These are phyloP conservation scores for Talaromyces piceae DNA, from an alignment of 2,329 filamentous ascomycete genomes.

Conservation along the genomic window DNA sequence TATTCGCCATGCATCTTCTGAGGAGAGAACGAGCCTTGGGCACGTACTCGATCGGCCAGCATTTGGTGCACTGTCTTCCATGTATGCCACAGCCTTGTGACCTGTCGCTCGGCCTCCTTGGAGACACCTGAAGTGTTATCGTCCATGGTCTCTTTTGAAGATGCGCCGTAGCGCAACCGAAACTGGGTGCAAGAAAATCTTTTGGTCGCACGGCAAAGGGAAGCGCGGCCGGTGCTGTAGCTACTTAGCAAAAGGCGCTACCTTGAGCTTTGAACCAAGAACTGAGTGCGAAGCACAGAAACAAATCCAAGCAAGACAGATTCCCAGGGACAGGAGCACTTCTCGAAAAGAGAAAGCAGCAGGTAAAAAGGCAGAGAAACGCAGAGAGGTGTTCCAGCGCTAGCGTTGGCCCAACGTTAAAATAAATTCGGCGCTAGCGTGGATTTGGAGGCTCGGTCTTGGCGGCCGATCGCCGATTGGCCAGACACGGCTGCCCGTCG, in stretches of 20 bases:
- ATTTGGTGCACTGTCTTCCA: slow-evolving; percentile 93
- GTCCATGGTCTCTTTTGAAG: slow-evolving; percentile 25
- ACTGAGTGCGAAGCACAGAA: neutral
- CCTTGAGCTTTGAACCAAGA: neutral
- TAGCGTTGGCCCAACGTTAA: slow-evolving; percentile 1
- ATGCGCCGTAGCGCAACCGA: slow-evolving; percentile 3
- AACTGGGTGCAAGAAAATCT: slow-evolving; percentile 7
- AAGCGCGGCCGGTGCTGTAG: neutral
- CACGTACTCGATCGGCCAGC: slow-evolving; percentile 70
- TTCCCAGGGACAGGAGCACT: neutral
- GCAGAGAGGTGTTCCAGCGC: neutral
- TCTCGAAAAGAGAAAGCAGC: neutral
- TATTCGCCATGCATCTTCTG: neutral
- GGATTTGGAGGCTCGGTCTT: slow-evolving; percentile 1
- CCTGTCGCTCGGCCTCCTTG: slow-evolving; percentile 34
- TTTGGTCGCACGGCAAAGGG: neutral
- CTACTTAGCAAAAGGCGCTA: neutral
- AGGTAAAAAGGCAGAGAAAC: neutral
- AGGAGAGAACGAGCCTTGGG: slow-evolving; percentile 6
- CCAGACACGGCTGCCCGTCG: neutral
- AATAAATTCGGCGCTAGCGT: neutral
- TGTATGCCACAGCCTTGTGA: slow-evolving; percentile 78
- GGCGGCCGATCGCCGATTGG: slow-evolving; percentile 3
- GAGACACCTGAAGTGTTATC: slow-evolving; percentile 29
- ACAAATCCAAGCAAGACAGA: neutral